Evolutionary conservation across 2,329 filamentous ascomycete species (phyloP), one percentile per base, ranked within the genome.

Genomic region (Boeremia exigua): DNA sequence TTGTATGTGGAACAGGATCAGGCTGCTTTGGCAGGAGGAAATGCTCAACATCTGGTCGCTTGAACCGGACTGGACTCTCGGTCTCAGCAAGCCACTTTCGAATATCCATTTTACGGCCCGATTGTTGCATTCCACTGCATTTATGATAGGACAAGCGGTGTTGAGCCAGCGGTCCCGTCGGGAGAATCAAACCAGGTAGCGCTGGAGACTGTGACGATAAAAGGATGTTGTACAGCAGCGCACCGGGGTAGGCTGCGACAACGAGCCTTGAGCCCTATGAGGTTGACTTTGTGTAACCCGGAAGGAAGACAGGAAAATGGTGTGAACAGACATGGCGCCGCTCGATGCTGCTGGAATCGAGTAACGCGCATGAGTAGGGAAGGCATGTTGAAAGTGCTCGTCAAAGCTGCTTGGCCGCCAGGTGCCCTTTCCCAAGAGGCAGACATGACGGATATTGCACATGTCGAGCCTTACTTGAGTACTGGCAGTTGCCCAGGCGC

Each of bases 71-170:
- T 55, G 73, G 68, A 44, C 74, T 70, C 50, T 69, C 73, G 7
- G 74, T 79, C 50, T 76, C 69, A 47, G 77, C 71, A 42, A 81
- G 71, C 79, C 79, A 81, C 60, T 68, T 72, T 43, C 66, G 67
- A 59, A 81, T 78, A 59, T 81, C 77, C 79, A 81, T 81, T 50
- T 29, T 55, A 23, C 51, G 44, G 37, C 14, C 29, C 46, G 32
- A 38, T 33, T 28, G 10, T 30, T 47, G 42, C 47, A 51, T 56
- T 51, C 37, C 53, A 47, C 47, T 34, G 42, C 43, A 33, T 47
- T 7, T 30, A 19, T 32, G 40, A 32, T 32, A 51, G 42, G 17
- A 32, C 37, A 28, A 47, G 15, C 42, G 36, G 36, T 25, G 36
- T 54, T 59, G 58, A 61, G 62, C 64, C 58, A 58, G 64, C 62